Evolutionary conservation across 768 basidiomycete species (phyloP).

Genomic region (Agaricus subrufescens): DNA sequence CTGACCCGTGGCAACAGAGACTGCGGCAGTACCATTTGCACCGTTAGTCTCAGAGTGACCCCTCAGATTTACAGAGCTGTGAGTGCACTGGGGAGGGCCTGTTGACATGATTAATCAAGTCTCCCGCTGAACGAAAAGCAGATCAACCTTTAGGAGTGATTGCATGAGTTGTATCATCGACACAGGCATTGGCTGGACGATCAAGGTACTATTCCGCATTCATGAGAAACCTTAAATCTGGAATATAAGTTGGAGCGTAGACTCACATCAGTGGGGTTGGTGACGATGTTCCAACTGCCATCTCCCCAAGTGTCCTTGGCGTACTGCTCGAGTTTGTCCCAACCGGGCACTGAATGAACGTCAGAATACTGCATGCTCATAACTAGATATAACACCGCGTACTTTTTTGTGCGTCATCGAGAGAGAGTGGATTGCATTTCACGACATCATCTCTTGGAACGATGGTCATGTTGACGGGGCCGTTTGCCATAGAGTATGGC

Average conservation of each 20-base stretch:
- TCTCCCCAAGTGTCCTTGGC: slow-evolving; percentile 13
- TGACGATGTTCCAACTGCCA: slow-evolving; percentile 10
- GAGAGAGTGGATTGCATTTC: neutral
- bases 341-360: slow-evolving; percentile 7
- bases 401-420: slow-evolving; percentile 4
- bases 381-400: neutral
- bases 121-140: neutral
- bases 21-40: neutral
- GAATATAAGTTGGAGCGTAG: neutral
- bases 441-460: too few species aligned
- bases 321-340: slow-evolving; percentile 11
- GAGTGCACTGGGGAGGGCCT: neutral
- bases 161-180: neutral
- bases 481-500: neutral
- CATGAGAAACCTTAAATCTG: too few species aligned
- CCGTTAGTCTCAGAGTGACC: neutral
- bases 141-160: neutral
- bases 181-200: neutral
- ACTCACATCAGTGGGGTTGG: slow-evolving; percentile 11
- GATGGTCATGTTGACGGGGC: neutral
- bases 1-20: neutral
- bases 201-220: neutral
- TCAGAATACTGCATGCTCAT: neutral
- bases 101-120: neutral
- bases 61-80: neutral